Percentiles rank a stretch among this genome's conserved stretches.
These are phyloP conservation scores for Corinectria fuckeliana DNA, from an alignment of 2,329 filamentous ascomycete genomes.

Conservation along the genomic window DNA sequence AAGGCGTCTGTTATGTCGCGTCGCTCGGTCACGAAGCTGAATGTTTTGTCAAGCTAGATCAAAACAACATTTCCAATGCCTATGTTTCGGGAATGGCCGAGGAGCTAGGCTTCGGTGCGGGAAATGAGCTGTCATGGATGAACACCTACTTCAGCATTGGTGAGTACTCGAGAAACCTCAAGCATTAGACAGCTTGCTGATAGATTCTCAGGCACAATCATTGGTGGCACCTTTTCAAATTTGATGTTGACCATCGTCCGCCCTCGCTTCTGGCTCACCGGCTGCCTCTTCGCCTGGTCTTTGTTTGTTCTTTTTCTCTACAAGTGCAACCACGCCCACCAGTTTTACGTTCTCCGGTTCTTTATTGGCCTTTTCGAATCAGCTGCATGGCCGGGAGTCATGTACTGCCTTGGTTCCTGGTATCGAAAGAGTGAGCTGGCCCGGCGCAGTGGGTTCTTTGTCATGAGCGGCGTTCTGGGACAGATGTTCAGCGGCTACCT, in stretches of 20 bases:
- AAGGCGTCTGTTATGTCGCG: not conserved
- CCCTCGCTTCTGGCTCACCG: constrained; percentile 50
- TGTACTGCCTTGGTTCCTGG: constrained; percentile 63
- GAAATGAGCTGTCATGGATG: constrained; percentile 53
- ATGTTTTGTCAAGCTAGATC: constrained; percentile 43
- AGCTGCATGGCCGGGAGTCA: constrained; percentile 61
- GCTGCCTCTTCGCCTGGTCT: constrained; percentile 47
- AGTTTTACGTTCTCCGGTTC: constrained; percentile 58
- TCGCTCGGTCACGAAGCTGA: constrained; percentile 5
- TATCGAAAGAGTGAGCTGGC: constrained; percentile 64
- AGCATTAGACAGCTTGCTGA: not conserved
- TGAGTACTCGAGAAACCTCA: not conserved
- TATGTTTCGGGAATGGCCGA: constrained; percentile 56
- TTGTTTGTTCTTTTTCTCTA: constrained; percentile 49
- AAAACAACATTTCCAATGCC: constrained; percentile 55
- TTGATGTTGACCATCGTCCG: constrained; percentile 52
- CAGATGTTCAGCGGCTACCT: constrained; percentile 47
- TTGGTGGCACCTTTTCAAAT: constrained; percentile 52
- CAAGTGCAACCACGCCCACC: constrained; percentile 43
- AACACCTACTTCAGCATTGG: constrained; percentile 56
- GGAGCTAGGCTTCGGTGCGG: constrained; percentile 49
- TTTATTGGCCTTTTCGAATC: constrained; percentile 62
- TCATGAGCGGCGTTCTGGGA: constrained; percentile 61
- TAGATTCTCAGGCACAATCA: constrained; percentile 41
- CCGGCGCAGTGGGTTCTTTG: constrained; percentile 63